phyloP scores from a whole-genome alignment of 1,139 yeast genomes.

The Taphrina communis region DNA sequence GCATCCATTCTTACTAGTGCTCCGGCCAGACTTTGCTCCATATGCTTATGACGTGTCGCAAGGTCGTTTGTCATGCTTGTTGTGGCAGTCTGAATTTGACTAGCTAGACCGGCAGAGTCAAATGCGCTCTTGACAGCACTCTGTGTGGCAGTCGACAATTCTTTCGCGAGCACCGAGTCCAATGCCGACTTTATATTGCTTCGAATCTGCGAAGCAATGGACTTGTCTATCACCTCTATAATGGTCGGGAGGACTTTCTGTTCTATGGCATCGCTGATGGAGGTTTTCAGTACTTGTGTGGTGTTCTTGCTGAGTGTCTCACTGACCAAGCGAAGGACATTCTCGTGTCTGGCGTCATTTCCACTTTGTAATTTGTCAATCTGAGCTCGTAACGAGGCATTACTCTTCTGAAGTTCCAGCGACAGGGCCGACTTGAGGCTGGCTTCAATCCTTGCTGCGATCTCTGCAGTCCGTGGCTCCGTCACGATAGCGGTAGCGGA shows the following conservation, averaged over 20 bases:
- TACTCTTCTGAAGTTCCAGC: constrained; percentile 16
- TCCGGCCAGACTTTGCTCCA: constrained; percentile 27
- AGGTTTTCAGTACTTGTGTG: constrained; percentile 15
- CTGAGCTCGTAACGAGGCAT: constrained; percentile 11
- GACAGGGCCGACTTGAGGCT: not conserved
- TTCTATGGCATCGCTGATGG: constrained; percentile 16
- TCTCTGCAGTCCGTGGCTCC: constrained; percentile 27
- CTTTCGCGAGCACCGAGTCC: constrained; percentile 8
- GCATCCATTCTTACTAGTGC: constrained; percentile 25
- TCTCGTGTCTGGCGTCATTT: constrained; percentile 30
- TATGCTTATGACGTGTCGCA: constrained; percentile 13
- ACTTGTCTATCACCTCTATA: not conserved
- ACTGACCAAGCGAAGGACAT: constrained; percentile 13
- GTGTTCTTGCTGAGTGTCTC: constrained; percentile 38
- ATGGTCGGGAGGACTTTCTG: constrained; percentile 18
- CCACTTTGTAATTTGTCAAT: constrained; percentile 13
- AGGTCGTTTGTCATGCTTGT: constrained; percentile 9
- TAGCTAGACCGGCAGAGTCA: not conserved
- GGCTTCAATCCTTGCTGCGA: constrained; percentile 22
- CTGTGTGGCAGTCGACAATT: constrained; percentile 4
- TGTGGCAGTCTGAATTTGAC: constrained; percentile 10
- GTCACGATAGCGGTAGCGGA: not conserved
- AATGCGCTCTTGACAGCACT: constrained; percentile 14
- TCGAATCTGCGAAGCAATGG: constrained; percentile 3
- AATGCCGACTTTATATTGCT: constrained; percentile 1